Evolutionary conservation across 805 yeast species (phyloP), one percentile per base, ranked within the genome.

Genomic region (Schwanniomyces yamadae): DNA sequence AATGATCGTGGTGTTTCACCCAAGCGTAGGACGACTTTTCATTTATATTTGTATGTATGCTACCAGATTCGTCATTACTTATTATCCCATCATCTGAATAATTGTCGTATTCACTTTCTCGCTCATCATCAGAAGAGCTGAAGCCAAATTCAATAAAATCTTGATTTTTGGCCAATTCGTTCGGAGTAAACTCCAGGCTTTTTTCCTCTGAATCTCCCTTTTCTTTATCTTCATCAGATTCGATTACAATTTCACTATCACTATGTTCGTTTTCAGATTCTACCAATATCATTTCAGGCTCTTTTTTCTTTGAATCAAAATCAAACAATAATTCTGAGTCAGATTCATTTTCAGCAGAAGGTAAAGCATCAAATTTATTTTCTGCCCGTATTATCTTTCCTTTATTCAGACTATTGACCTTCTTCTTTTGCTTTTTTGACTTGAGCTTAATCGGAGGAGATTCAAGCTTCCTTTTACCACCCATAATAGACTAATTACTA

Each of bases 1-100:
- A 77, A 53, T 86, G 95, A 48, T 86, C 91, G 46, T 81, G 84
- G 42, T 81, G 78, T 36, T 78, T 69, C 16, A 85, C 73, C 96
- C 96, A 88, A 0, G 95, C 95, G 41, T 59, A 78, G 22, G 66
- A 57, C 2, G 66, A 50, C 20, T 60, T 58, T 3, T 60, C 46
- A 36, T 52, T 18, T 22, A 41, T 37, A 33, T 31, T 57, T 46
- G 39, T 53, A 48, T 22, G 54, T 51, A 37, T 46, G 30, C 33
- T 44, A 29, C 54, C 60, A 10, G 52, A 44, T 29, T 67, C 72
- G 39, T 65, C 67, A 29, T 63, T 66, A 33, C 66, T 56, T 4
- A 61, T 51, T 8, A 51, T 50, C 1, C 65, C 63, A 22, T 57
- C 69, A 19, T 63, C 66, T 0, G 60, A 54, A 18, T 44, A 48